A percentile compares a stretch with the other conserved stretches of the same genome.
Conservation (phyloP, 768 basidiomycete species). For the Amanita subjunquillea region DNA sequence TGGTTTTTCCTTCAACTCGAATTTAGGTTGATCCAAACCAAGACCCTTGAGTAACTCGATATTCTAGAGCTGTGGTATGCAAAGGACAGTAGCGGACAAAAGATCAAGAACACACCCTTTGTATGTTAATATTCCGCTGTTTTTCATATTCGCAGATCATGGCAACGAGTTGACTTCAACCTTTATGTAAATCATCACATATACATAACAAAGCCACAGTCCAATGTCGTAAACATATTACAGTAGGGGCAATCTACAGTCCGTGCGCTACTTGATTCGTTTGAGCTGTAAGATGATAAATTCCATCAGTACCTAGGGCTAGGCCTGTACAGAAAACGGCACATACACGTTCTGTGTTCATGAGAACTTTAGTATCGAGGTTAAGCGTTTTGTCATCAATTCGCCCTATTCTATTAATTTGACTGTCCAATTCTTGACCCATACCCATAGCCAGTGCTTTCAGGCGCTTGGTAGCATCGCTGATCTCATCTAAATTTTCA, state of each 20-base stretch:
- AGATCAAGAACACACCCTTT: constrained; percentile 12
- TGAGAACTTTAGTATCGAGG: constrained; percentile 66
- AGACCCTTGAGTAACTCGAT: constrained; percentile 28
- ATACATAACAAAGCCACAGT: no score
- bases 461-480: constrained; percentile 64
- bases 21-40: constrained; percentile 34
- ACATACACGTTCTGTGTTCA: constrained; percentile 75
- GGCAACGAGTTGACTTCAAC: not conserved
- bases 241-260: not conserved
- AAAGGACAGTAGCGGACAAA: not conserved
- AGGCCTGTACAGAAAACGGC: not conserved
- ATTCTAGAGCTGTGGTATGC: constrained; percentile 21
- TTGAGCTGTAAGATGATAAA: constrained; percentile 35
- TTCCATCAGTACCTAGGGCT: not conserved
- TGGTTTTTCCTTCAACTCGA: constrained; percentile 36
- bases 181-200: not conserved
- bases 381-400: constrained; percentile 71
- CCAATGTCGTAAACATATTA: not conserved
- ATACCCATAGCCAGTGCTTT: constrained; percentile 73
- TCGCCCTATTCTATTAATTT: constrained; percentile 70
- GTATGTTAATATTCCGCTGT: constrained; percentile 23
- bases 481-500: constrained; percentile 81
- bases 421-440: constrained; percentile 81
- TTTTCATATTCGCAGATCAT: constrained; percentile 25
- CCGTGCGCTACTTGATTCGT: constrained; percentile 36